Percentiles rank a stretch among this genome's conserved stretches.
Evolutionary conservation across 2,329 filamentous ascomycete species (phyloP).

Genomic region (Epichloe uncinata): DNA sequence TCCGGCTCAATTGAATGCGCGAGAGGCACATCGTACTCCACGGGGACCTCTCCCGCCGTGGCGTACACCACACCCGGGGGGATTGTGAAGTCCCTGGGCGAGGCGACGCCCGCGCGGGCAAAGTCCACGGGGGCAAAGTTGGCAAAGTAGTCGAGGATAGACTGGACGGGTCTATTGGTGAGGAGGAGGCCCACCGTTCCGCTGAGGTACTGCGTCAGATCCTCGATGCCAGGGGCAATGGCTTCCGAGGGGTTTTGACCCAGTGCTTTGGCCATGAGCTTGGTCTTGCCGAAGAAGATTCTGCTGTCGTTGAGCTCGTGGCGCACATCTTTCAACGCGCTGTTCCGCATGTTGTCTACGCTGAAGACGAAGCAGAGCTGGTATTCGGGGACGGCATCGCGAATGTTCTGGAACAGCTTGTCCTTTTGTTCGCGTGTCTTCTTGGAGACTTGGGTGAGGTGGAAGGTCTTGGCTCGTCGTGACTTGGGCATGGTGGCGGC

Average conservation of each 20-base stretch:
- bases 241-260: constrained; percentile 67
- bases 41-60: constrained; percentile 64
- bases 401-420: constrained; percentile 77
- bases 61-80: constrained; percentile 75
- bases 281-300: constrained; percentile 98
- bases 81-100: constrained; percentile 63
- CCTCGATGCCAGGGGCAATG: constrained; percentile 63
- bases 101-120: constrained; percentile 70
- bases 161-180: constrained; percentile 59
- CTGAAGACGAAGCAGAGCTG: constrained; percentile 86
- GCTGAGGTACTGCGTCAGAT: constrained; percentile 53
- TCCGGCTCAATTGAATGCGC: constrained; percentile 84
- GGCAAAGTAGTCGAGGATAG: constrained; percentile 61
- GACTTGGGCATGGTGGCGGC: constrained; percentile 74
- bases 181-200: constrained; percentile 86
- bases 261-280: constrained; percentile 94
- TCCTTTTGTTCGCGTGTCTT: constrained; percentile 88
- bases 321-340: constrained; percentile 82
- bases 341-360: constrained; percentile 97
- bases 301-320: constrained; percentile 62
- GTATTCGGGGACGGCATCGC: constrained; percentile 72
- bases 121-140: constrained; percentile 69
- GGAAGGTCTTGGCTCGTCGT: constrained; percentile 78
- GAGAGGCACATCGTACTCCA: constrained; percentile 72
- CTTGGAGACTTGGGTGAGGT: constrained; percentile 84